A percentile compares a stretch with the other conserved stretches of the same genome.
Evolutionary conservation across 768 basidiomycete species (phyloP).

Genomic region (Boletus insuetus): DNA sequence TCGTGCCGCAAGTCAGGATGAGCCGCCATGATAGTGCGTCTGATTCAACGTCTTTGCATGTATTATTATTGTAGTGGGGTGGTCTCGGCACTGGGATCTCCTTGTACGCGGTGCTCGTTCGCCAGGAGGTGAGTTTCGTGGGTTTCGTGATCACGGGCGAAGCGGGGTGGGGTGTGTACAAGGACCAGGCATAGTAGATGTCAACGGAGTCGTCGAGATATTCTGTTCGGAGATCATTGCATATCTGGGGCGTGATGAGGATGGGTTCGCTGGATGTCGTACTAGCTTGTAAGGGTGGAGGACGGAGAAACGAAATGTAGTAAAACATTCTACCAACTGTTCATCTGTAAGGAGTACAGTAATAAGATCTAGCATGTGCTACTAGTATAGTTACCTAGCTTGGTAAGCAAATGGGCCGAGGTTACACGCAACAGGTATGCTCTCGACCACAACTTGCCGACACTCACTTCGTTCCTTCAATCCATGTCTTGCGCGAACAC

Average conservation of each 20-base stretch:
- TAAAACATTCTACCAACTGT: too few relatives aligned
- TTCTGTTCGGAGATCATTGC: constrained; percentile 89
- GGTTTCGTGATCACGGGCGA: constrained; percentile 39
- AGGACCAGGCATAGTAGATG: constrained; percentile 69
- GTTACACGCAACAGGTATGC: constrained; percentile 13
- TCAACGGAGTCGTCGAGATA: constrained; percentile 51
- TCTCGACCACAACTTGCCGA: constrained; percentile 20
- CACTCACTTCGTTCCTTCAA: constrained; percentile 17
- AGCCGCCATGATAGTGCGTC: constrained; percentile 61
- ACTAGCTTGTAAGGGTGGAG: constrained; percentile 61
- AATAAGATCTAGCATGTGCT: too few relatives aligned
- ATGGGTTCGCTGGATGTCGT: constrained; percentile 39
- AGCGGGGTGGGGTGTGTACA: constrained; percentile 19
- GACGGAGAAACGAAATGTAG: constrained; percentile 87
- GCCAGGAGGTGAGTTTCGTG: constrained; percentile 73
- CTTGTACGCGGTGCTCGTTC: constrained; percentile 68
- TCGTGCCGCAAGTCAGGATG: constrained; percentile 45
- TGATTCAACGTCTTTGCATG: constrained; percentile 13
- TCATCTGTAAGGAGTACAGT: too few relatives aligned
- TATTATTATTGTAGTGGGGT: constrained; percentile 27
- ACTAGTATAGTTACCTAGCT: background rate
- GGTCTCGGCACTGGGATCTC: constrained; percentile 69
- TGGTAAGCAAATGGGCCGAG: background rate
- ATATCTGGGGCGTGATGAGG: constrained; percentile 76
- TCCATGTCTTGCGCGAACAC: constrained; percentile 6